Conservation (phyloP, 345 rosid species). For the Trapa bicornis region DNA sequence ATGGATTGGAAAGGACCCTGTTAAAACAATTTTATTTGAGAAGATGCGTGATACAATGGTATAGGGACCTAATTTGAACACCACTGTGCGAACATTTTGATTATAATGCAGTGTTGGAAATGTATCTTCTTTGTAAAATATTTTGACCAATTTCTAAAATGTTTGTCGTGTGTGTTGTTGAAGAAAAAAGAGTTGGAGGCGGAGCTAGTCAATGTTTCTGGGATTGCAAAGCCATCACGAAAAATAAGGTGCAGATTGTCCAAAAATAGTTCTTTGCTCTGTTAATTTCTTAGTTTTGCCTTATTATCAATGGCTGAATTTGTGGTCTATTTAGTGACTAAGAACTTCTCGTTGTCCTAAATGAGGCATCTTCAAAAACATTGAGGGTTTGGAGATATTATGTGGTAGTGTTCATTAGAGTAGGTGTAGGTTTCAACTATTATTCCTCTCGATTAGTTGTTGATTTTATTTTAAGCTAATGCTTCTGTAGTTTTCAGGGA, state of each 20-base stretch:
- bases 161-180: slow-evolving; percentile 10
- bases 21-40: slow-evolving; percentile 90
- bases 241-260: slow-evolving; percentile 61
- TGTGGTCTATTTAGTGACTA: neutral
- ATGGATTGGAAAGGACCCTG: slow-evolving; percentile 99
- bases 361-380: neutral
- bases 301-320: neutral
- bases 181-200: slow-evolving; percentile 99
- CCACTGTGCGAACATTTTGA: neutral
- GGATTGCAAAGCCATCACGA: slow-evolving; percentile 66
- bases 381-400: neutral
- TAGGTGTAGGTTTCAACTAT: neutral
- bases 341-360: neutral
- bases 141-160: slow-evolving; percentile 7
- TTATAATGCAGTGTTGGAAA: neutral
- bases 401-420: neutral
- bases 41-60: slow-evolving; percentile 99
- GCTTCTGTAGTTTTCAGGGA: neutral
- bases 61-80: slow-evolving; percentile 12
- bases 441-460: neutral
- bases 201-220: slow-evolving; percentile 84
- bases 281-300: neutral
- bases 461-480: neutral
- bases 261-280: neutral
- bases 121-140: slow-evolving; percentile 6